Evolutionary conservation across 2,329 filamentous ascomycete genomes (phyloP).

Genomic region (Stagonosporopsis tanaceti): DNA sequence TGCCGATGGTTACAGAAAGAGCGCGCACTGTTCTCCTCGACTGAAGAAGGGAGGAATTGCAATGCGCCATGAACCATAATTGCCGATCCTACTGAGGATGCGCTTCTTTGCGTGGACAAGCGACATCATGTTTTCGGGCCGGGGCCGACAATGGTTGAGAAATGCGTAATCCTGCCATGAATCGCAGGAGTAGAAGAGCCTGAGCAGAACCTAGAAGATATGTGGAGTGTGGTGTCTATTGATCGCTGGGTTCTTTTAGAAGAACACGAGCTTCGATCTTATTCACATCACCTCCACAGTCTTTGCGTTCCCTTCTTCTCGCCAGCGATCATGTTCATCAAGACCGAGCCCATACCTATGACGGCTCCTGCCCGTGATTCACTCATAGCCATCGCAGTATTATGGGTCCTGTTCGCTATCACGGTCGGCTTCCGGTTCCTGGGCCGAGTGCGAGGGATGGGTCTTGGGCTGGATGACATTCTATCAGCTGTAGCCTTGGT

Average conservation of each 20-base stretch:
- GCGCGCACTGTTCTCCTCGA: constrained; percentile 4
- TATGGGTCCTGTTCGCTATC: constrained; percentile 28
- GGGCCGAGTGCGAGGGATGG: constrained; percentile 28
- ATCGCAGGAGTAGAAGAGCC: constrained; percentile 12
- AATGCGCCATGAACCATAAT: not conserved
- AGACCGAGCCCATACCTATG: constrained; percentile 25
- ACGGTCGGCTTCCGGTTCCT: constrained; percentile 23
- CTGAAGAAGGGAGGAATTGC: constrained; percentile 8
- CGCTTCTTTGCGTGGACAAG: constrained; percentile 2
- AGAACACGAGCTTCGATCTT: constrained; percentile 3
- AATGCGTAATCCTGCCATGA: constrained; percentile 5
- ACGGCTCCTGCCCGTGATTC: constrained; percentile 27
- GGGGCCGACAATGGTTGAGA: not conserved
- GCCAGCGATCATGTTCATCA: constrained; percentile 18
- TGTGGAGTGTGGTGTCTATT: constrained; percentile 10
- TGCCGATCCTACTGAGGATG: constrained; percentile 4
- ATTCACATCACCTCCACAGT: constrained; percentile 7
- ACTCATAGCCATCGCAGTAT: constrained; percentile 28
- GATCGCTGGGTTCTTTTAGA: not conserved
- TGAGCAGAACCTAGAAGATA: constrained; percentile 2
- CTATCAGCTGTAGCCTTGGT: constrained; percentile 27
- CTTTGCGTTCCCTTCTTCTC: constrained; percentile 8
- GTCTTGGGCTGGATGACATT: constrained; percentile 29
- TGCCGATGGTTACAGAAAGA: constrained; percentile 10
- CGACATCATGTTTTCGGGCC: not conserved